These are phyloP conservation scores for Leishmania arabica DNA, from an alignment of 208 protist species.

Conservation along the genomic window DNA sequence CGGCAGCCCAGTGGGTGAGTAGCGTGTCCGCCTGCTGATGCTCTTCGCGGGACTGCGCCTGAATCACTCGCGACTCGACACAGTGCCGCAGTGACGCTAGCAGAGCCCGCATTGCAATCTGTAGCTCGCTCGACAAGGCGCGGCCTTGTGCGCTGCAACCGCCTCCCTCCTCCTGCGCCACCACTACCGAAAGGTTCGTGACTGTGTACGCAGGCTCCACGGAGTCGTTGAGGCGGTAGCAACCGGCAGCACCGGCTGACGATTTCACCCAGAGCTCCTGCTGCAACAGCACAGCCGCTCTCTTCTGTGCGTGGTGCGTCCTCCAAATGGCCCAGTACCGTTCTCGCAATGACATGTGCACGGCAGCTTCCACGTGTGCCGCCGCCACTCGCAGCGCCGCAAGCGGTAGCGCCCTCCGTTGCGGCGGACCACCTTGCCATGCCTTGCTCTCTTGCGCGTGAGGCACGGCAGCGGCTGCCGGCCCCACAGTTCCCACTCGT, in stretches of 20 bases:
- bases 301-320: constrained; percentile 10
- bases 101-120: constrained; percentile 48
- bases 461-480: not conserved
- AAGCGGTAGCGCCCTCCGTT: not conserved
- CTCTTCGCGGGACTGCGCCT: constrained; percentile 37
- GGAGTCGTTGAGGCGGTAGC: constrained; percentile 39
- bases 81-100: constrained; percentile 46
- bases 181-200: constrained; percentile 32
- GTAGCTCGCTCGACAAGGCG: constrained; percentile 53
- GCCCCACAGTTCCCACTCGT: not conserved
- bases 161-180: constrained; percentile 15
- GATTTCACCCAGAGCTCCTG: constrained; percentile 17
- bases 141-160: not conserved
- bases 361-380: constrained; percentile 2
- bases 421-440: not conserved
- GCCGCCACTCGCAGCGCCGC: constrained; percentile 12
- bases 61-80: constrained; percentile 39
- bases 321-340: constrained; percentile 28
- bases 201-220: constrained; percentile 47
- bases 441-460: not conserved
- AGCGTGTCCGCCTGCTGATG: constrained; percentile 28
- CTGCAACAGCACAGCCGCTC: constrained; percentile 18
- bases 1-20: constrained; percentile 26
- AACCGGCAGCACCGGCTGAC: not conserved
- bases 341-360: constrained; percentile 1